Percentiles rank a stretch among this genome's conserved stretches.
Conservation (phyloP, 345 rosid species). For the Pistacia atlantica region DNA sequence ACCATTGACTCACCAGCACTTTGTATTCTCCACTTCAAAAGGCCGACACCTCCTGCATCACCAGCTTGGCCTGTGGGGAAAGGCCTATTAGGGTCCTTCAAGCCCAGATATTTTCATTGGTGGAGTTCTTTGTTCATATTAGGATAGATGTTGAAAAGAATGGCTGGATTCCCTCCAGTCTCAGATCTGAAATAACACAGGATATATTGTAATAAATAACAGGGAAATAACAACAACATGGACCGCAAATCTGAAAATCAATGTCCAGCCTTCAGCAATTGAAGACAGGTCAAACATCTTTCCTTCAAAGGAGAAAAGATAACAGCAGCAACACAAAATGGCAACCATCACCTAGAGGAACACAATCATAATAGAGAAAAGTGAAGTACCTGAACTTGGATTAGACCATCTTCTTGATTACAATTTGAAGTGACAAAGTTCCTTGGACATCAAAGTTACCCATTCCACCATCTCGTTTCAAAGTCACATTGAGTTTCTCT, state of each 20-base stretch:
- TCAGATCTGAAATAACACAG: constrained; percentile 6
- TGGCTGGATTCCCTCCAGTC: no score
- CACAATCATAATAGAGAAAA: neutral
- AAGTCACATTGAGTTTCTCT: constrained; percentile 84
- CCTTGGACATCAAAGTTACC: constrained; percentile 97
- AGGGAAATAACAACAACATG: neutral
- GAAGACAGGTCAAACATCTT: neutral
- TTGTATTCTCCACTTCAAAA: constrained; percentile 99
- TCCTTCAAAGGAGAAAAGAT: neutral
- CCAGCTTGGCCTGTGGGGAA: constrained; percentile 80
- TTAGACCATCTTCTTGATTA: constrained; percentile 92
- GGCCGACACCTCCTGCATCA: constrained; percentile 89
- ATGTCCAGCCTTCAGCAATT: neutral
- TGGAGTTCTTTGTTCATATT: constrained; percentile 83
- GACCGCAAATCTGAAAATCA: neutral
- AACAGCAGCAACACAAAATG: neutral
- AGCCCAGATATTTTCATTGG: constrained; percentile 79
- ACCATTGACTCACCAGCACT: constrained; percentile 93
- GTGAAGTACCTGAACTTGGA: constrained; percentile 87
- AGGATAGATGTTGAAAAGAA: constrained; percentile 88
- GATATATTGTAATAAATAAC: constrained; percentile 3
- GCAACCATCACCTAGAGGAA: neutral
- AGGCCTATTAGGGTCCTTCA: constrained; percentile 28
- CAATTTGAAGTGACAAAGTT: constrained; percentile 90
- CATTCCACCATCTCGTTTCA: constrained; percentile 93